Conservation (phyloP, 331 rosid species). For the Pyrus hybrid region DNA sequence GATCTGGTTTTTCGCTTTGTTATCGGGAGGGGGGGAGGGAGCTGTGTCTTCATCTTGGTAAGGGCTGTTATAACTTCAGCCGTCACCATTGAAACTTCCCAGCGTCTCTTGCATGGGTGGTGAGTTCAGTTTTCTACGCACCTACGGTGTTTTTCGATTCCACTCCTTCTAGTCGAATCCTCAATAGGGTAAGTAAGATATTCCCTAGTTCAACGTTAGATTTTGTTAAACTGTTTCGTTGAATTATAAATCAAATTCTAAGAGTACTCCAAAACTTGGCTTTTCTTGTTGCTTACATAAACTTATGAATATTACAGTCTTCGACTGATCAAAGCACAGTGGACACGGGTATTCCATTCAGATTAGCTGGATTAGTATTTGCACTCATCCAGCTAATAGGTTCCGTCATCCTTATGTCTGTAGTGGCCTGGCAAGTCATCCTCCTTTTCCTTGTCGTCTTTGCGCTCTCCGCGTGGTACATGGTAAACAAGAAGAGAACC, state of each 20-base stretch:
- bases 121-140: constrained; percentile 66
- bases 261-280: no score
- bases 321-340: constrained; percentile 90
- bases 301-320: constrained; percentile 38
- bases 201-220: background rate
- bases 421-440: constrained; percentile 81
- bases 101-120: constrained; percentile 65
- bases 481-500: no score
- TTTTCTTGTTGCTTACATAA: background rate
- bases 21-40: constrained; percentile 48
- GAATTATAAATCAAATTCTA: background rate
- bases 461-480: constrained; percentile 68
- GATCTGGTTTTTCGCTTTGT: constrained; percentile 42
- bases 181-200: constrained; percentile 50
- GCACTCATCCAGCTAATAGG: constrained; percentile 83
- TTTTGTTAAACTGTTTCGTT: background rate
- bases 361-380: constrained; percentile 86
- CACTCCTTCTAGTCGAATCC: constrained; percentile 81
- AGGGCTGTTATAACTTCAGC: constrained; percentile 68
- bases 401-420: constrained; percentile 73
- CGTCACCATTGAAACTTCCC: constrained; percentile 70
- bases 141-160: constrained; percentile 70
- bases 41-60: constrained; percentile 75
- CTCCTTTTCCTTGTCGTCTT: constrained; percentile 54
- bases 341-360: constrained; percentile 79